Evolutionary conservation across 805 yeast species (phyloP), one percentile per base, ranked within the genome.

Genomic region (Candida ascalaphidarum): DNA sequence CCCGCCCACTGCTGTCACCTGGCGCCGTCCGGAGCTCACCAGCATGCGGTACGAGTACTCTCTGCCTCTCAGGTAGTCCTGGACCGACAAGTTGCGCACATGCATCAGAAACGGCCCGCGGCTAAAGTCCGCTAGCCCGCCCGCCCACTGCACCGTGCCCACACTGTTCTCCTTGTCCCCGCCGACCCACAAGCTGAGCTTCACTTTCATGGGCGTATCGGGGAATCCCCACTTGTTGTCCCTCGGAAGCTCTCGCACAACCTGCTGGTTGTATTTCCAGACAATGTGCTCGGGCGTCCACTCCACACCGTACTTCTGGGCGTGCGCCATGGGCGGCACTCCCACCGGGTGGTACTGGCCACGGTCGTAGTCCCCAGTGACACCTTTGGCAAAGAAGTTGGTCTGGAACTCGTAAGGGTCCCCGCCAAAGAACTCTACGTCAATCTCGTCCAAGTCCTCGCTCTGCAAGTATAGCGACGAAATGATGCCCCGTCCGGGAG

Each of bases 381-480:
- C 56, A 1, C 68, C 68, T 33, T 60, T 60, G 26, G 55, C 47
- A 32, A 62, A 62, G 42, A 41, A 62, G 38, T 61, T 61, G 12
- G 61, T 38, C 35, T 59, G 66, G 34, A 43, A 46, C 31, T 46
- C 48, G 27, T 30, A 41, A 5, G 36, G 39, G 26, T 51, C 44
- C n/a, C 55, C 52, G 3, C 68, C 68, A 43, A 61, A 58, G 5
- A 51, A 30, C 27, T 62, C 68, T 7, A 60, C 39, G 29, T 62
- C 67, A 21, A 62, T 60, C 33, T 61, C 67, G 35, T 62, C 68
- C 32, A 56, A 43, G 38, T 59, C 66, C 31, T 59, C 59, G 25
- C 62, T 55, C 34, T 60, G 67, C n/a, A 61, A 32, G 36, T 61
- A 61, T 24, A 60, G 52, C 14, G 61, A 52, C 14, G 58, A 48